Evolutionary conservation across 2,329 filamentous ascomycete species (phyloP), one percentile per base, ranked within the genome.

Genomic region (Apiospora arundinis): DNA sequence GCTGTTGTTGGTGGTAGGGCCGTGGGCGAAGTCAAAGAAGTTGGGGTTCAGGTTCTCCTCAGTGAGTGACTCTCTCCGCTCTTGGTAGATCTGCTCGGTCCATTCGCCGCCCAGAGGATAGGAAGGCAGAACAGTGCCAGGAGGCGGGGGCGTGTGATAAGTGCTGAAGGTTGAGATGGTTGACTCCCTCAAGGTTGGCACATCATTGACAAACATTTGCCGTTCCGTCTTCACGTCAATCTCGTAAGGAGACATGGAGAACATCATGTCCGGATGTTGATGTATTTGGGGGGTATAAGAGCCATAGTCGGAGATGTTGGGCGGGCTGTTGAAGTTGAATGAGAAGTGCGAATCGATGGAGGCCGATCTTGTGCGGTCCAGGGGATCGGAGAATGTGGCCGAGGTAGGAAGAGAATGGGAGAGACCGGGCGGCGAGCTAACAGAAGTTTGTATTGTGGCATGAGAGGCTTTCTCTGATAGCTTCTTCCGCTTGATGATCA

Each of bases 401-500:
- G 93, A 94, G 14, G 93, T 95, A 71, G 92, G 93, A 71, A 95
- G 86, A 23, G 94, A 96, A 83, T 95, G 93, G 78, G 93, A 93
- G 70, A 96, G 88, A 75, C 92, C 91, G 12, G 93, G 93, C 74
- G 93, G 93, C 70, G 93, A 93, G 81, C 89, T 85, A 76, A 89
- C 84, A 52, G 88, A 85, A 70, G 86, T 87, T 74, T 87, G 85
- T 70, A 89, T 85, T 63, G 84, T 85, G 77, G 60, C 32, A 49
- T 87, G 83, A 69, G 90, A 87, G 69, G 90, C 87, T 90, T 97
- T 97, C 84, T 98, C 95, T 37, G 92, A 91, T 76, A 97, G 88
- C 89, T 98, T 98, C 81, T 96, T 98, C 81, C 92, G 91, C 90
- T 97, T 98, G 87, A 99, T 98, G 83, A 95, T 94, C 83, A 93